Percentiles rank a stretch among this genome's conserved stretches.
Conservation (phyloP, 1,284 basidiomycete species). For the Termitomyces sp. region DNA sequence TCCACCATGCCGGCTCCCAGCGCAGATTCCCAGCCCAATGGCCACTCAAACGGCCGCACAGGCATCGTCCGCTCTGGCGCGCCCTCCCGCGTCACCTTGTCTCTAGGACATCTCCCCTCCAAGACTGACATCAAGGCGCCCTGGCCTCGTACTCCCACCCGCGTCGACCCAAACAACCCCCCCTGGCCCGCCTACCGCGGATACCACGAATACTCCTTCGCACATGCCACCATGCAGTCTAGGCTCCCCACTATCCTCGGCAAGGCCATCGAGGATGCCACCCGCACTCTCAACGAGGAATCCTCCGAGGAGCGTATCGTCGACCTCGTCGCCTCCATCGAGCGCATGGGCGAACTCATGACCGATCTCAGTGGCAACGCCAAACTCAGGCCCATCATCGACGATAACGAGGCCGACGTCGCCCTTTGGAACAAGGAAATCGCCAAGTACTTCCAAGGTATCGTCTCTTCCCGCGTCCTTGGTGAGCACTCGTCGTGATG, state of each 20-base stretch:
- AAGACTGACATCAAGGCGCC: constrained; percentile 64
- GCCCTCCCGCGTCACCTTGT: constrained; percentile 58
- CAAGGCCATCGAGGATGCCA: constrained; percentile 93
- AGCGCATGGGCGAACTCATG: constrained; percentile 84
- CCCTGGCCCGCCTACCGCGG: constrained; percentile 95
- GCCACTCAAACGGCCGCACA: background rate
- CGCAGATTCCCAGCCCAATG: constrained; percentile 16
- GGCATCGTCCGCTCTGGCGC: constrained; percentile 26
- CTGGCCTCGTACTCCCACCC: constrained; percentile 69
- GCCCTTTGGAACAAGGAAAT: constrained; percentile 98
- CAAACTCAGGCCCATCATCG: constrained; percentile 81
- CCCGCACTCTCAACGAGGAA: constrained; percentile 86
- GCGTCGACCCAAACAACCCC: constrained; percentile 89
- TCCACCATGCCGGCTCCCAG: constrained; percentile 13
- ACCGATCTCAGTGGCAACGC: constrained; percentile 74
- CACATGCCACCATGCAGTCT: constrained; percentile 91
- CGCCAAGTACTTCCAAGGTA: constrained; percentile 88
- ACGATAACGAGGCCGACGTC: constrained; percentile 92
- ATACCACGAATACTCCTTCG: constrained; percentile 95
- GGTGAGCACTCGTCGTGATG: background rate
- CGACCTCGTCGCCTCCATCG: constrained; percentile 85
- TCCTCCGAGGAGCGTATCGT: constrained; percentile 81
- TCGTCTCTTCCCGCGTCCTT: constrained; percentile 6
- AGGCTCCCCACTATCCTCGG: constrained; percentile 93
- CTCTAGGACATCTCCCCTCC: constrained; percentile 65